Conservation (phyloP, 805 yeast genomes). For the Candida gorgasii region DNA sequence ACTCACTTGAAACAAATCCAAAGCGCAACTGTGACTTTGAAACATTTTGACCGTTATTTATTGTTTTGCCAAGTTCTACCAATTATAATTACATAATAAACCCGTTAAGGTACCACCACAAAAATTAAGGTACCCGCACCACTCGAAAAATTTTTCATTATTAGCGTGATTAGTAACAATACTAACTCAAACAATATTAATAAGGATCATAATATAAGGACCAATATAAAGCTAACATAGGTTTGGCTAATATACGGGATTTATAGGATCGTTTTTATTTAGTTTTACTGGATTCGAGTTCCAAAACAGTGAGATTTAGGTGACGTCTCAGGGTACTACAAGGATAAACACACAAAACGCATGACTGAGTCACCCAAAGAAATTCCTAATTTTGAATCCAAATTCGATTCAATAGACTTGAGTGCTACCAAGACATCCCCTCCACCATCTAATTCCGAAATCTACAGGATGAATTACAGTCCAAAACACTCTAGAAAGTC, state of each 20-base stretch:
- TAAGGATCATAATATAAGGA: slow-evolving; percentile 1
- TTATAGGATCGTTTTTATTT: neutral
- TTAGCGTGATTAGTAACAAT: slow-evolving; percentile 6
- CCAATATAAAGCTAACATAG: neutral
- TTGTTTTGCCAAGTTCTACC: too few species aligned
- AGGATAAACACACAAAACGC: neutral
- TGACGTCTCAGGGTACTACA: neutral
- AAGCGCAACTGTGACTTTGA: too few species aligned
- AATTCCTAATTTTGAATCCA: neutral
- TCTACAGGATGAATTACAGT: slow-evolving; percentile 30
- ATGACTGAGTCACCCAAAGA: slow-evolving; percentile 6
- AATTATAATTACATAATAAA: slow-evolving; percentile 3
- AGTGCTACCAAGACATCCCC: neutral
- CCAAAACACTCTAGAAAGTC: slow-evolving; percentile 39
- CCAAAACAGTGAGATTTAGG: neutral
- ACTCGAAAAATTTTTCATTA: slow-evolving; percentile 8
- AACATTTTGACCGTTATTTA: neutral
- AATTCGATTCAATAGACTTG: neutral
- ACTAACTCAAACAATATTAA: neutral
- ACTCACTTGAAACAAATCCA: neutral
- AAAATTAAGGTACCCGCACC: slow-evolving; percentile 7
- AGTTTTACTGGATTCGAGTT: neutral
- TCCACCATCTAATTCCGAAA: slow-evolving; percentile 1
- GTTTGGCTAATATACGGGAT: neutral
- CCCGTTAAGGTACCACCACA: slow-evolving; percentile 4